phyloP scores from a whole-genome alignment of 257 asterid genomes.

The Galeopsis tetrahit region DNA sequence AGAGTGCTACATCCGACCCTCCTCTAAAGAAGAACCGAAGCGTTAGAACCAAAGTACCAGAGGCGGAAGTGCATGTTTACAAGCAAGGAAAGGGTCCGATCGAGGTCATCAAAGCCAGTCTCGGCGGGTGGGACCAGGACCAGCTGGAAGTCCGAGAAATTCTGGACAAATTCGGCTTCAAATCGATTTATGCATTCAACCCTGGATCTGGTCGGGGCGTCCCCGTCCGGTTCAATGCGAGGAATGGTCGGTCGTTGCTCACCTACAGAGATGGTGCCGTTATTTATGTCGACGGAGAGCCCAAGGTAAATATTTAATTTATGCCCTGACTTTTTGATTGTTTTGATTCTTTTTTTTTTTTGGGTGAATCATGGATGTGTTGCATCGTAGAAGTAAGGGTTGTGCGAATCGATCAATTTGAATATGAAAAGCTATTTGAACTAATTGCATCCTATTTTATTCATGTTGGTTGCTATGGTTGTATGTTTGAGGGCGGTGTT shows the following conservation, averaged over 20 bases:
- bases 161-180: slow-evolving; percentile 69
- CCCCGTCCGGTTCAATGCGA: slow-evolving; percentile 72
- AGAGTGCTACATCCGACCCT: slow-evolving; percentile 34
- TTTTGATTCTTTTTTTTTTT: slow-evolving; percentile 9
- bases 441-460: not conserved
- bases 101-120: slow-evolving; percentile 53
- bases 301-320: slow-evolving; percentile 53
- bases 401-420: not conserved
- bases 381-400: not conserved
- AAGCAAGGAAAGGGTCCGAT: slow-evolving; percentile 79
- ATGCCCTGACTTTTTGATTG: not conserved
- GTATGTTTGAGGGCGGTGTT: not conserved
- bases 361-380: slow-evolving; percentile 11
- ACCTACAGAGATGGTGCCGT: slow-evolving; percentile 70
- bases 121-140: slow-evolving; percentile 84
- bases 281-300: slow-evolving; percentile 76
- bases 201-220: slow-evolving; percentile 74
- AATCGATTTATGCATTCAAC: slow-evolving; percentile 63
- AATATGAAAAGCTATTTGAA: not conserved
- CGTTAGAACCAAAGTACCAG: slow-evolving; percentile 68
- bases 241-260: slow-evolving; percentile 75
- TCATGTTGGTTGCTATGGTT: slow-evolving; percentile 1
- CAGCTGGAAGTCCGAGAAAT: slow-evolving; percentile 84
- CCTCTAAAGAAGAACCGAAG: slow-evolving; percentile 40
- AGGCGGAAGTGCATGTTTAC: slow-evolving; percentile 73